Evolutionary conservation across 139 green algal genomes (phyloP).

Genomic region (Volvox africanus): DNA sequence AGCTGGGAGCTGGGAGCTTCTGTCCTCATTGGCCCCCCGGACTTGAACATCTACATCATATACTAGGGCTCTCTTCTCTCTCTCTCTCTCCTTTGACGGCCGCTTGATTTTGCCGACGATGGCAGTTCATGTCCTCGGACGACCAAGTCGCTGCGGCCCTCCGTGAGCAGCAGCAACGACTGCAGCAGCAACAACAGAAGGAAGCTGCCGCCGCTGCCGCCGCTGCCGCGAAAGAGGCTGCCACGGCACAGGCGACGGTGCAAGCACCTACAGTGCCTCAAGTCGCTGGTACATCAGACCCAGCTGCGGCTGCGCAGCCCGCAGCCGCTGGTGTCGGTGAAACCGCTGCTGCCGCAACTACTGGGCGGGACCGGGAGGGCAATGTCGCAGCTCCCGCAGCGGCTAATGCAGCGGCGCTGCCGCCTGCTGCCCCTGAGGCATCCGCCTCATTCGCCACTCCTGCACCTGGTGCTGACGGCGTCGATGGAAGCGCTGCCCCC

Average conservation of each 20-base stretch:
- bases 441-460: not conserved
- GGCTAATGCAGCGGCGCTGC: not conserved
- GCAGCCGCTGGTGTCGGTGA: not conserved
- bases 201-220: not conserved
- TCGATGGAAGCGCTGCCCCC: not conserved
- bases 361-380: not conserved
- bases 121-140: constrained; percentile 13
- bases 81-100: too few relatives aligned
- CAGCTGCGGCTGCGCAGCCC: not conserved
- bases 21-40: too few relatives aligned
- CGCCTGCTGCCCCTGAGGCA: not conserved
- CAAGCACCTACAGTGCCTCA: not conserved
- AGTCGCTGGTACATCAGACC: not conserved
- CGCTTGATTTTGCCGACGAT: not conserved
- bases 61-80: too few relatives aligned
- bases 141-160: not conserved
- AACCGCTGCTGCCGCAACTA: not conserved
- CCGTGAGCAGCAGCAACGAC: not conserved
- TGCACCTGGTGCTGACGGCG: not conserved
- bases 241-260: not conserved
- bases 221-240: not conserved
- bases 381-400: not conserved
- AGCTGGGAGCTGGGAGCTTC: too few relatives aligned
- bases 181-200: not conserved
- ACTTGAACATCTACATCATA: too few relatives aligned